Percentiles rank a stretch among this genome's conserved stretches.
phyloP scores from a whole-genome alignment of 805 yeast species.

The Metschnikowia continentalis region DNA sequence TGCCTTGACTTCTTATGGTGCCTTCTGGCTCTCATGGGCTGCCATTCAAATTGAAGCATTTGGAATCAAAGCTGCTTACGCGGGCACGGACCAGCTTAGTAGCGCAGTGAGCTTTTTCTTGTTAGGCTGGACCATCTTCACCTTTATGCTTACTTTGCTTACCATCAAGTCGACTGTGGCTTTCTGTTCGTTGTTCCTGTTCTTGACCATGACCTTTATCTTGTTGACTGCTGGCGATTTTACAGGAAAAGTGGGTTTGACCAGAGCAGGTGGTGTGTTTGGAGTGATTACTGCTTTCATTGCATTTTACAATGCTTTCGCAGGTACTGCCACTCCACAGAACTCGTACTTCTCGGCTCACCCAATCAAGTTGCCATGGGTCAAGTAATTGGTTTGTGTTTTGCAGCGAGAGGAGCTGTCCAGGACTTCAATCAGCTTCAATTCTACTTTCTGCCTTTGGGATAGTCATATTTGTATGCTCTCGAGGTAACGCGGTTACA shows the following conservation, averaged over 20 bases:
- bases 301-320: slow-evolving; percentile 40
- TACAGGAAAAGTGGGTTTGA: slow-evolving; percentile 21
- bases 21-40: slow-evolving; percentile 65
- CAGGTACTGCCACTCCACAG: slow-evolving; percentile 33
- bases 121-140: slow-evolving; percentile 39
- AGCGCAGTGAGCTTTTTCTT: slow-evolving; percentile 36
- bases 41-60: slow-evolving; percentile 57
- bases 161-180: slow-evolving; percentile 39
- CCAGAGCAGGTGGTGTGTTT: slow-evolving; percentile 39
- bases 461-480: not conserved
- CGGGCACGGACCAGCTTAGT: slow-evolving; percentile 23
- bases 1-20: slow-evolving; percentile 40
- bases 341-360: slow-evolving; percentile 35
- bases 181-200: slow-evolving; percentile 29
- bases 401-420: not conserved
- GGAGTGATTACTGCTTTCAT: slow-evolving; percentile 40
- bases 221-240: slow-evolving; percentile 36
- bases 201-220: slow-evolving; percentile 31
- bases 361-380: slow-evolving; percentile 24
- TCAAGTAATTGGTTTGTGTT: not conserved
- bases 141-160: slow-evolving; percentile 31
- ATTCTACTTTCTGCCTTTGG: not conserved
- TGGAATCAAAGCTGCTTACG: slow-evolving; percentile 51
- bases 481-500: not conserved
- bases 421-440: not conserved